Evolutionary conservation across 2,329 filamentous ascomycete species (phyloP), one percentile per base, ranked within the genome.

Genomic region (Fusarium chuoi): DNA sequence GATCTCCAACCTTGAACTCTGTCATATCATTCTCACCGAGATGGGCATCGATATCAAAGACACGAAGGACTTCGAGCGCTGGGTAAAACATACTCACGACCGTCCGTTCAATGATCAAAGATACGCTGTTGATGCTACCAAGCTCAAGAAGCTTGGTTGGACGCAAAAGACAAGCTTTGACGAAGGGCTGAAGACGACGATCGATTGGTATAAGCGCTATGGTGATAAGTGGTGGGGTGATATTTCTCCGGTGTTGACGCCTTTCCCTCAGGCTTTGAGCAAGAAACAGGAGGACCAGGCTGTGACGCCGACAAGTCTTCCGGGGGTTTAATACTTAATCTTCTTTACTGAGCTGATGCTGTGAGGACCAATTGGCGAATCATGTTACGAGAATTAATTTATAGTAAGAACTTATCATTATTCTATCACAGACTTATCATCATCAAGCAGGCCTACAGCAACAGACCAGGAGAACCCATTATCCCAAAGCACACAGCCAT

Each of bases 1-100:
- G 79, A 88, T 95, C 48, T 93, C 92, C 72, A 95, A 95, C 79
- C 83, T 92, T 18, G 86, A 91, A 4, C 86, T 96, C 12, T 93
- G 93, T 81, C 13, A 36, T 5, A 52, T 52, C 0, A 36, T 52
- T 26, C 33, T 52, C 1, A 10, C 18, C 1, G 49, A 36, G 18
- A 52, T 52, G 33, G n/a, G 33, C 2, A 52, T 52, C 2, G 13
- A 22, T 12, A 3, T 15, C 8, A 6, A 36, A 7, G 33, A 52
- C 1, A 22, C 6, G 9, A 17, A 7, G 2, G 42, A 42, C 7
- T 33, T 55, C 12, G 5, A 41, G 3, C 3, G 2, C 7, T 42
- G 52, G 38, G 52, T 56, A 0, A 39, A 56, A 9, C 12, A 56
- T 24, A 56, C 36, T 10, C 38, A 41, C 6, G 52, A 56, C 26